These are phyloP conservation scores for Bruguiera hainesii DNA, from an alignment of 441 rosid genomes.

Conservation along the genomic window DNA sequence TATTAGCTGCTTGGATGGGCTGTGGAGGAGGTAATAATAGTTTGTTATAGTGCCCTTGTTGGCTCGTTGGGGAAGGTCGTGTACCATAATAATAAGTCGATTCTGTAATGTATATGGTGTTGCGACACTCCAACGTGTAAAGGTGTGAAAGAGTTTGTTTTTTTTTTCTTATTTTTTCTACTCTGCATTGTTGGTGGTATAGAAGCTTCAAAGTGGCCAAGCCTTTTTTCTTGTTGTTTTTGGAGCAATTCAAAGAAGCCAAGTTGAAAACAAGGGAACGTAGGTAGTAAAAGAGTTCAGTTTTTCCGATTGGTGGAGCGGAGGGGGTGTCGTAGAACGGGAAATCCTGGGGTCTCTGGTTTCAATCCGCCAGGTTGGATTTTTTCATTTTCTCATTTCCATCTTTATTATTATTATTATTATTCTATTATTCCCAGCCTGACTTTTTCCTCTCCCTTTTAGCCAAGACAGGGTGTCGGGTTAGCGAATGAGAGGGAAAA, in stretches of 20 bases:
- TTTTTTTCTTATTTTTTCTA: background rate
- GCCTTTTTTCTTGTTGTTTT: no score
- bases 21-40: slow-evolving; percentile 16
- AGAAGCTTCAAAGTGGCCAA: no score
- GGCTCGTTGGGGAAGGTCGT: slow-evolving; percentile 8
- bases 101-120: slow-evolving; percentile 19
- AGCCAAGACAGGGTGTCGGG: no score
- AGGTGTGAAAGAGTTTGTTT: slow-evolving; percentile 9
- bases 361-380: slow-evolving; percentile 36
- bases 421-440: no score
- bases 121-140: slow-evolving; percentile 10
- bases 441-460: no score
- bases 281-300: no score
- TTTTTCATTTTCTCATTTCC: background rate
- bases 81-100: slow-evolving; percentile 9
- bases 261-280: no score
- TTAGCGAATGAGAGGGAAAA: no score
- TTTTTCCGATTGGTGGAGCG: background rate
- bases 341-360: slow-evolving; percentile 34
- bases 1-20: slow-evolving; percentile 10
- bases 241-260: no score
- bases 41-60: background rate
- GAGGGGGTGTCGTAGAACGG: no score
- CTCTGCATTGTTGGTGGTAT: no score
- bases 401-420: no score